These are phyloP conservation scores for Pleurotus eryngii DNA, from an alignment of 768 basidiomycete genomes.

Conservation along the genomic window DNA sequence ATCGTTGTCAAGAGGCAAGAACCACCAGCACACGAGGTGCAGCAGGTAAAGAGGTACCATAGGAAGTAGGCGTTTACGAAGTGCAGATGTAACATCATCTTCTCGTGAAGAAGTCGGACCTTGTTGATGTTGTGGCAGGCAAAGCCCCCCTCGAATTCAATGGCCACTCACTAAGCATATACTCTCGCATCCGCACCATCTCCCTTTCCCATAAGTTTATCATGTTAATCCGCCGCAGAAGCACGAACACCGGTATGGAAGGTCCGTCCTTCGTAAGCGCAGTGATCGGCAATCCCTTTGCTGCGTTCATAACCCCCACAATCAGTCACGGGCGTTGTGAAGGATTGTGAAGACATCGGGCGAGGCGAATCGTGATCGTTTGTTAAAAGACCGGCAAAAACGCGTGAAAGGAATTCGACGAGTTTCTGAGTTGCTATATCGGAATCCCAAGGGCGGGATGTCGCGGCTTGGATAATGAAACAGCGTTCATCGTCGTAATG, in stretches of 20 bases:
- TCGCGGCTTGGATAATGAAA: not conserved
- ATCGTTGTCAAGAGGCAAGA: not conserved
- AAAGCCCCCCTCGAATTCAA: not conserved
- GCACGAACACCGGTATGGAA: not conserved
- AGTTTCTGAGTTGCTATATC: not conserved
- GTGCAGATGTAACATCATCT: too few species aligned
- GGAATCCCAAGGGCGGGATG: constrained; percentile 4
- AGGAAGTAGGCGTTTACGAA: too few species aligned
- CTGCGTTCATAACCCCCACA: not conserved
- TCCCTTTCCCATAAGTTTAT: not conserved
- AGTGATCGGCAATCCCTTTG: not conserved
- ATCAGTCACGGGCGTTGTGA: not conserved
- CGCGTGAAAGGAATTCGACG: not conserved
- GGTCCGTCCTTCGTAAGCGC: not conserved
- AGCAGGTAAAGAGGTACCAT: too few species aligned
- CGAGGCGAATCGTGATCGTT: not conserved
- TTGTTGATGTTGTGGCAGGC: not conserved
- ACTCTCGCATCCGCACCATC: not conserved
- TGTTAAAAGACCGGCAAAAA: not conserved
- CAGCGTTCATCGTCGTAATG: not conserved
- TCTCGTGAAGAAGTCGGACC: too few species aligned
- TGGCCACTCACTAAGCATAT: not conserved
- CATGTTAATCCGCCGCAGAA: constrained; percentile 7
- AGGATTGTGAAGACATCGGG: too few species aligned
- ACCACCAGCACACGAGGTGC: too few species aligned